These are phyloP conservation scores for Cairneyella variabilis DNA, from an alignment of 495 filamentous ascomycete genomes.

Conservation along the genomic window DNA sequence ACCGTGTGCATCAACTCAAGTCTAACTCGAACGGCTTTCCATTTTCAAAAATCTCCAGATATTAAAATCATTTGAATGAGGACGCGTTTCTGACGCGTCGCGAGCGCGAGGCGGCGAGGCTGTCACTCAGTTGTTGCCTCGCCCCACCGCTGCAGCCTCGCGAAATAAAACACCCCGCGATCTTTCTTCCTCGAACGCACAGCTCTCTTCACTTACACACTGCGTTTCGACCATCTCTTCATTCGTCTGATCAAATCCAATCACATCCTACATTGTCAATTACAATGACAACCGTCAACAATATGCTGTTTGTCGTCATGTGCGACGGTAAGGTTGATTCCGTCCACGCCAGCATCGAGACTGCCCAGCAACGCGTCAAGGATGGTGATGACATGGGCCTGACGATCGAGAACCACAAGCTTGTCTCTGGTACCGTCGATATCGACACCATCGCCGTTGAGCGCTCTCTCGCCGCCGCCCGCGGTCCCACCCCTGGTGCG, in stretches of 20 bases:
- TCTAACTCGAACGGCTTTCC: no score
- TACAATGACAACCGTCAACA: no score
- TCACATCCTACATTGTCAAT: conserved; percentile 49
- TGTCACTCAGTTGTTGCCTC: no score
- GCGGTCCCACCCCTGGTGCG: background rate
- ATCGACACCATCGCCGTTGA: background rate
- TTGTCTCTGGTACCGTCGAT: background rate
- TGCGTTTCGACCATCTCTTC: background rate
- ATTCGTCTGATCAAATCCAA: background rate
- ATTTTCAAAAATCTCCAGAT: no score
- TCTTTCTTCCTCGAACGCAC: background rate
- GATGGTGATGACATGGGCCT: background rate
- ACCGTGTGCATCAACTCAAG: no score
- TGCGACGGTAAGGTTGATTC: conserved; percentile 42
- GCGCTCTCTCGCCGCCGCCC: background rate
- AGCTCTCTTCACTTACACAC: background rate
- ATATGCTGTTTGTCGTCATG: no score
- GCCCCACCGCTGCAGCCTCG: background rate
- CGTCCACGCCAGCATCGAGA: conserved; percentile 3
- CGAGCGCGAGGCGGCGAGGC: no score
- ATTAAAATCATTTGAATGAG: no score
- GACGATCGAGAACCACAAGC: background rate
- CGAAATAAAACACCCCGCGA: background rate
- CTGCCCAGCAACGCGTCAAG: conserved; percentile 1
- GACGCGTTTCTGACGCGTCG: no score